A percentile compares a stretch with the other conserved stretches of the same genome.
These are phyloP conservation scores for Colletotrichum gloeosporioides DNA, from an alignment of 2,329 filamentous ascomycete genomes.

Conservation along the genomic window DNA sequence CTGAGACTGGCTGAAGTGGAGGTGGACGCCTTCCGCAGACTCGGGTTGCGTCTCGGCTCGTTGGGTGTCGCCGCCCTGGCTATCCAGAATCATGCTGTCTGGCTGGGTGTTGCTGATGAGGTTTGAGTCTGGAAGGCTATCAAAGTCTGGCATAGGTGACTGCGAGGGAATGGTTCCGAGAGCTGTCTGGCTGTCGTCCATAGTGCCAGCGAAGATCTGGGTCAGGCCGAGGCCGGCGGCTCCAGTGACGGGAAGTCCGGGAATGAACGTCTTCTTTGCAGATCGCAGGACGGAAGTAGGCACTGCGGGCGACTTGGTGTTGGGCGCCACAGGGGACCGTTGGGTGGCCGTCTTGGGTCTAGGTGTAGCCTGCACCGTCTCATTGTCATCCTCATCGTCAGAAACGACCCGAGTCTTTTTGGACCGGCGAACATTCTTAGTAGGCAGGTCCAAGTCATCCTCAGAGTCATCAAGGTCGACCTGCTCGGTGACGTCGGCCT, in stretches of 20 bases:
- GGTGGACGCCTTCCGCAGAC: constrained; percentile 42
- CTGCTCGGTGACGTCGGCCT: constrained; percentile 28
- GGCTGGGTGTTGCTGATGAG: constrained; percentile 66
- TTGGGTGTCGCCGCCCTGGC: constrained; percentile 45
- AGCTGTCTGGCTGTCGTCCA: constrained; percentile 68
- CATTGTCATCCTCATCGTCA: constrained; percentile 66
- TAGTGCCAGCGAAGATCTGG: constrained; percentile 89
- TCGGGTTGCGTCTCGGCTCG: constrained; percentile 41
- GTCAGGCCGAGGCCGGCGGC: constrained; percentile 77
- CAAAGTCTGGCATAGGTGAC: constrained; percentile 60
- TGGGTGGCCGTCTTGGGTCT: constrained; percentile 45
- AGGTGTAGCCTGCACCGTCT: constrained; percentile 51
- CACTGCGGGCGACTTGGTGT: constrained; percentile 53
- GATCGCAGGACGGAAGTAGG: constrained; percentile 72
- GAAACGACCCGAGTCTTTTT: constrained; percentile 64
- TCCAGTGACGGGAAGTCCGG: constrained; percentile 66
- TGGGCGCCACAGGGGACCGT: constrained; percentile 48
- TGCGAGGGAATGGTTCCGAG: constrained; percentile 42
- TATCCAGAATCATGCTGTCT: constrained; percentile 58
- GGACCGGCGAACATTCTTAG: constrained; percentile 47
- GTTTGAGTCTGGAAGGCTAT: constrained; percentile 63
- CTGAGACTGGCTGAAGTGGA: constrained; percentile 68
- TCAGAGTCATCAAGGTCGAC: constrained; percentile 36
- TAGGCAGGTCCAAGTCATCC: constrained; percentile 46
- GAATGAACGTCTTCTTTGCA: constrained; percentile 73